phyloP scores from a whole-genome alignment of 257 asterid genomes.

The Solanum sitiens region DNA sequence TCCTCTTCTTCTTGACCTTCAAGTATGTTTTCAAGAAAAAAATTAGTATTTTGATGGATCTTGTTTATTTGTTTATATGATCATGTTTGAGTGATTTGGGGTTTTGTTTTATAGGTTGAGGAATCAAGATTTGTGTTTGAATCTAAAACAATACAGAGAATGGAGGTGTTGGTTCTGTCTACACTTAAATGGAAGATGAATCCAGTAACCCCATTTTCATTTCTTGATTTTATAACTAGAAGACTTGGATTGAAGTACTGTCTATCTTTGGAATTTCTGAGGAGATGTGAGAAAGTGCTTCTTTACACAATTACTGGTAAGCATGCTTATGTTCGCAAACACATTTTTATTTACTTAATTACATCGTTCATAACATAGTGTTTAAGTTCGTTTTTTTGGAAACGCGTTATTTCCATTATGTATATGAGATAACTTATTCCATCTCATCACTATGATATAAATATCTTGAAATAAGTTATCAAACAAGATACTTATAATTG shows the following conservation, averaged over 20 bases:
- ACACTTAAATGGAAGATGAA: constrained; percentile 61
- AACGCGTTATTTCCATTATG: too few species aligned
- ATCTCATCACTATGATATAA: too few species aligned
- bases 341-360: not conserved
- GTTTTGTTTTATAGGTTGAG: constrained; percentile 28
- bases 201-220: constrained; percentile 51
- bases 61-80: not conserved
- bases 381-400: too few species aligned
- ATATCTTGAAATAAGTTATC: too few species aligned
- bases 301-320: constrained; percentile 41
- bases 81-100: not conserved
- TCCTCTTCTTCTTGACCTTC: constrained; percentile 68
- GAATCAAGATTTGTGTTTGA: constrained; percentile 40
- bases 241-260: constrained; percentile 16
- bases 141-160: constrained; percentile 50
- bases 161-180: constrained; percentile 55
- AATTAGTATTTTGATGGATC: not conserved
- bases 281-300: constrained; percentile 48
- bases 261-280: constrained; percentile 19
- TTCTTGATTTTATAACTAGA: constrained; percentile 37
- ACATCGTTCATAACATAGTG: not conserved
- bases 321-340: not conserved
- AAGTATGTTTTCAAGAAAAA: constrained; percentile 32
- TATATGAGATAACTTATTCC: too few species aligned
- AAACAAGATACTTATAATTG: too few species aligned